Evolutionary conservation across 1,139 yeast species (phyloP).

Genomic region (Taphrina populina): DNA sequence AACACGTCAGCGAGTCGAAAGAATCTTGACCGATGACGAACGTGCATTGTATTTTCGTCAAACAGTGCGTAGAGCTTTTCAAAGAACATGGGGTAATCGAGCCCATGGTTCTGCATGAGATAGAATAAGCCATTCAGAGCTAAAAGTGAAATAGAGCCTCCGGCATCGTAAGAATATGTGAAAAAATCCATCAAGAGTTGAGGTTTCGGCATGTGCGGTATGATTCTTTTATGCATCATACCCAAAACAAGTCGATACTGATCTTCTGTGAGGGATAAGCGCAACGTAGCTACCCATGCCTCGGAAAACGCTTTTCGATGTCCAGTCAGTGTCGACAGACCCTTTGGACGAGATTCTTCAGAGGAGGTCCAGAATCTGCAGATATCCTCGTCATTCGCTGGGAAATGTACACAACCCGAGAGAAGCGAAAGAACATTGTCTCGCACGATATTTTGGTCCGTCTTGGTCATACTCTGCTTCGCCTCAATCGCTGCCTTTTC

Average conservation of each 20-base stretch:
- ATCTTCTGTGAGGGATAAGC: conserved; percentile 49
- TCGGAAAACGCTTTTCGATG: conserved; percentile 70
- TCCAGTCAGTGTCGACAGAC: conserved; percentile 40
- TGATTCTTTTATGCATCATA: conserved; percentile 75
- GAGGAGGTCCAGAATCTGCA: conserved; percentile 37
- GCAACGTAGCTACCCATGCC: conserved; percentile 60
- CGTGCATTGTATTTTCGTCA: conserved; percentile 68
- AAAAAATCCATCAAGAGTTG: conserved; percentile 87
- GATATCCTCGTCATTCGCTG: conserved; percentile 33
- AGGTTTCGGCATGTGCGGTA: conserved; percentile 79
- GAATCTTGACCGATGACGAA: conserved; percentile 80
- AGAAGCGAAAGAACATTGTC: conserved; percentile 34
- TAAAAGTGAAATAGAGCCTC: conserved; percentile 51
- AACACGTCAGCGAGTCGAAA: conserved; percentile 83
- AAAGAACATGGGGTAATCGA: conserved; percentile 92
- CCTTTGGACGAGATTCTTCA: conserved; percentile 30
- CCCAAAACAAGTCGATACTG: conserved; percentile 71
- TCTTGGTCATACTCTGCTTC: conserved; percentile 8
- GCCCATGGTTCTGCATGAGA: conserved; percentile 73
- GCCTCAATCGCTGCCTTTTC: conserved; percentile 28
- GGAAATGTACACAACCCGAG: conserved; percentile 27
- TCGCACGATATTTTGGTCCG: conserved; percentile 22
- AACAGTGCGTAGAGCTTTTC: conserved; percentile 75
- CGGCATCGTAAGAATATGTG: conserved; percentile 76
- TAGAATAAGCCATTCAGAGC: conserved; percentile 86